These are phyloP conservation scores for Nakaseomyces sp. DNA, from an alignment of 1,139 yeast genomes.

Conservation along the genomic window DNA sequence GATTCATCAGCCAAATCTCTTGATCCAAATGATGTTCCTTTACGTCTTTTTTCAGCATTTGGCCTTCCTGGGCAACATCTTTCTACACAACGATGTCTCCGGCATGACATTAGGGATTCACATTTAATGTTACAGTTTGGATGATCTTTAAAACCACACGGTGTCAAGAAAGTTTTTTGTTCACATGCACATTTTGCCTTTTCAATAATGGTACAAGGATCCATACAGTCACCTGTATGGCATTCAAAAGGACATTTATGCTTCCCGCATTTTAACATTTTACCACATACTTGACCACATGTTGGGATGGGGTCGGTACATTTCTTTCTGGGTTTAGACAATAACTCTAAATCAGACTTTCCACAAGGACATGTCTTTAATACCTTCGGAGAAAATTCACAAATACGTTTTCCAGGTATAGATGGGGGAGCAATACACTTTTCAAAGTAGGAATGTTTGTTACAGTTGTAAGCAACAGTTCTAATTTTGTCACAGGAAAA, in stretches of 20 bases:
- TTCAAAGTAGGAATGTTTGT: constrained; percentile 50
- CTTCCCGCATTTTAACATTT: constrained; percentile 62
- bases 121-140: constrained; percentile 74
- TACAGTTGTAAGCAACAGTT: constrained; percentile 52
- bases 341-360: constrained; percentile 35
- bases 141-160: constrained; percentile 49
- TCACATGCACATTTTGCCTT: constrained; percentile 33
- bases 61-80: constrained; percentile 66
- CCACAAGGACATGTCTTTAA: constrained; percentile 76
- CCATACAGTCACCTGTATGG: constrained; percentile 66
- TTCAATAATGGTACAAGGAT: constrained; percentile 44
- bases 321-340: constrained; percentile 39
- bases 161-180: constrained; percentile 40
- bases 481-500: constrained; percentile 50
- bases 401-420: constrained; percentile 34
- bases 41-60: constrained; percentile 48
- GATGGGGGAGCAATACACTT: constrained; percentile 49
- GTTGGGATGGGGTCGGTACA: constrained; percentile 76
- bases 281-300: constrained; percentile 59
- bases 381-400: constrained; percentile 55
- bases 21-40: constrained; percentile 36
- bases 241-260: constrained; percentile 56
- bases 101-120: constrained; percentile 65
- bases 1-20: constrained; percentile 41
- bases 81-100: constrained; percentile 66